phyloP scores from a whole-genome alignment of 345 rosid species.

The Gossypium rotundifolium region DNA sequence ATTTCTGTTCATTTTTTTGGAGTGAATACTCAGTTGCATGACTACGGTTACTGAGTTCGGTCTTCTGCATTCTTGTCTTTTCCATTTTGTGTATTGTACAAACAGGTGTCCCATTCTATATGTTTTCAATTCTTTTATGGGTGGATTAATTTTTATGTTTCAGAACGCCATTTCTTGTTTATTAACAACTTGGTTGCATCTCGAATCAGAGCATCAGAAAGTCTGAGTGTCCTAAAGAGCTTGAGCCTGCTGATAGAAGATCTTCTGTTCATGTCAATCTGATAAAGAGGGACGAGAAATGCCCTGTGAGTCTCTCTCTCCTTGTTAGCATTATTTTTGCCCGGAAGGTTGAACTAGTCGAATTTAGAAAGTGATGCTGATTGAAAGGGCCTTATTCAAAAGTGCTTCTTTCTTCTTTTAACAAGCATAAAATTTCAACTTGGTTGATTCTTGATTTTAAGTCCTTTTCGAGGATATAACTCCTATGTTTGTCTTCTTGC shows the following conservation, averaged over 20 bases:
- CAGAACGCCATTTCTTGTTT: not conserved
- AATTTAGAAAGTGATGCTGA: not conserved
- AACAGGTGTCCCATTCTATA: not conserved
- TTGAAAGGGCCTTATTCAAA: not conserved
- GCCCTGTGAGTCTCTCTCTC: constrained; percentile 13
- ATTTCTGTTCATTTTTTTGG: not conserved
- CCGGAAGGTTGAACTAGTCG: not conserved
- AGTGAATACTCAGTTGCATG: not conserved
- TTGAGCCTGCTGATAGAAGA: constrained; percentile 81
- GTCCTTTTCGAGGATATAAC: not conserved
- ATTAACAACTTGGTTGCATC: constrained; percentile 7
- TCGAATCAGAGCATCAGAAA: constrained; percentile 70
- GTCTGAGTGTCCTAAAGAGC: constrained; percentile 96
- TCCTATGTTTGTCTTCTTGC: constrained; percentile 13
- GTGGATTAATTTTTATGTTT: not conserved
- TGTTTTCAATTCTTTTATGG: not conserved
- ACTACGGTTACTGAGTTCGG: not conserved
- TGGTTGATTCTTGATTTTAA: not conserved
- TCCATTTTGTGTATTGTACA: not conserved
- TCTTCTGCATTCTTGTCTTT: not conserved
- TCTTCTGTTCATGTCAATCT: constrained; percentile 79
- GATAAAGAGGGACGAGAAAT: constrained; percentile 54
- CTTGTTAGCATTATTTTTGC: not conserved
- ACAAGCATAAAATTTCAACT: not conserved
- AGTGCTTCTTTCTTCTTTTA: not conserved